A percentile compares a stretch with the other conserved stretches of the same genome.
Conservation (phyloP, 495 filamentous ascomycete species). For the Penicillium argentinense region DNA sequence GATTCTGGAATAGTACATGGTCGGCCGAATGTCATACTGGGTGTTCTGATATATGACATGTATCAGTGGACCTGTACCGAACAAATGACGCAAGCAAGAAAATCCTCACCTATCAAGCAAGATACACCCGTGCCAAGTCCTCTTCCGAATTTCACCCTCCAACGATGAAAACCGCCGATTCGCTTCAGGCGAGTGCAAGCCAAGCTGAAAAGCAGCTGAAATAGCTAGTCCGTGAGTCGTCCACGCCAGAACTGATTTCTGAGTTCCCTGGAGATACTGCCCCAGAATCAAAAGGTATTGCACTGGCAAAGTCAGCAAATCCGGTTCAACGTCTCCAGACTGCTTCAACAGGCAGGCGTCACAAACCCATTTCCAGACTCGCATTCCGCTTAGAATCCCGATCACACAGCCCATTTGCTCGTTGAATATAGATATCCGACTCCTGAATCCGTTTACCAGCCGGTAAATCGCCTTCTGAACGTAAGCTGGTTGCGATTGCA, state of each 20-base stretch:
- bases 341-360: not conserved
- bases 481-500: slow-evolving; percentile 19
- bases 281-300: slow-evolving; percentile 37
- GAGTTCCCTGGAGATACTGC: slow-evolving; percentile 46
- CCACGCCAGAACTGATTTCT: slow-evolving; percentile 45
- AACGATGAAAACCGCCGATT: slow-evolving; percentile 13
- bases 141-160: slow-evolving; percentile 38
- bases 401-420: slow-evolving; percentile 29
- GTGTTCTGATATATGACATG: too few species aligned
- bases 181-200: slow-evolving; percentile 36
- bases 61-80: too few species aligned
- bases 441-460: slow-evolving; percentile 22
- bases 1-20: slow-evolving; percentile 35
- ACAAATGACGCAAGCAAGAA: not conserved
- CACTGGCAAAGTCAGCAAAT: slow-evolving; percentile 15
- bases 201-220: slow-evolving; percentile 37
- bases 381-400: slow-evolving; percentile 32
- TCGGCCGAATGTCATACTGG: slow-evolving; percentile 46
- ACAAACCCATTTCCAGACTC: slow-evolving; percentile 36
- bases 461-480: slow-evolving; percentile 14
- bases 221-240: slow-evolving; percentile 41
- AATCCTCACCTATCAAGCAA: slow-evolving; percentile 41
- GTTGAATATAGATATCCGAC: slow-evolving; percentile 38
- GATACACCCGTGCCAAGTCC: slow-evolving; percentile 48
- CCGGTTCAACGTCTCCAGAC: too few species aligned